phyloP scores from a whole-genome alignment of 768 basidiomycete species.

The Termitomyces sp. region DNA sequence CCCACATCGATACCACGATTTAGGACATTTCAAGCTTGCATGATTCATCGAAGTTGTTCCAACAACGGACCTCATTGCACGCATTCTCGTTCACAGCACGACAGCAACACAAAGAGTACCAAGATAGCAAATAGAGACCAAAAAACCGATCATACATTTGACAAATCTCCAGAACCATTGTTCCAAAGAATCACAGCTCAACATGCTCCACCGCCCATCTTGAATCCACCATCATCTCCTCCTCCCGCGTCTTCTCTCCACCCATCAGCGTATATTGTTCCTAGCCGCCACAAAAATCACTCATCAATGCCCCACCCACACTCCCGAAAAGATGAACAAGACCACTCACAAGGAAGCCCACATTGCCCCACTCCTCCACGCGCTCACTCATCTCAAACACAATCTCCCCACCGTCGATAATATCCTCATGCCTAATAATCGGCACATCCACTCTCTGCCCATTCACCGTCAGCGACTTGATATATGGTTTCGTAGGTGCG shows the following conservation, averaged over 20 bases:
- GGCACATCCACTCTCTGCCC: constrained; percentile 37
- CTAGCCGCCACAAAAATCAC: neutral
- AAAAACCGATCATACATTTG: neutral
- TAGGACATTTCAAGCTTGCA: neutral
- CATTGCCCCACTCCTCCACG: constrained; percentile 15
- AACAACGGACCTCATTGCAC: neutral
- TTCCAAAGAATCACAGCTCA: neutral
- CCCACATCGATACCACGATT: too few relatives aligned
- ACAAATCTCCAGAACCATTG: neutral
- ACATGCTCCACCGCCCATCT: neutral
- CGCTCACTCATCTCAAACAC: constrained; percentile 19
- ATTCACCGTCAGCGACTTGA: constrained; percentile 55
- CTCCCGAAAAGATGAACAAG: neutral
- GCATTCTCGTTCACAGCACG: neutral
- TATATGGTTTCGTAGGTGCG: constrained; percentile 53
- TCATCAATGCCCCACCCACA: neutral
- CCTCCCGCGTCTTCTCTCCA: neutral
- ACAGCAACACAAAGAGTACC: neutral
- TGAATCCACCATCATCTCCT: neutral
- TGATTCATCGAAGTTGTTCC: too few relatives aligned
- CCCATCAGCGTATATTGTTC: neutral
- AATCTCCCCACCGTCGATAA: constrained; percentile 13
- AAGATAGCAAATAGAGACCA: neutral
- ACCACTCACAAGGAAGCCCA: neutral
- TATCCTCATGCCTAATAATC: constrained; percentile 52